phyloP scores from a whole-genome alignment of 352 stramenopile species.

The Phytophthora uliginosa region DNA sequence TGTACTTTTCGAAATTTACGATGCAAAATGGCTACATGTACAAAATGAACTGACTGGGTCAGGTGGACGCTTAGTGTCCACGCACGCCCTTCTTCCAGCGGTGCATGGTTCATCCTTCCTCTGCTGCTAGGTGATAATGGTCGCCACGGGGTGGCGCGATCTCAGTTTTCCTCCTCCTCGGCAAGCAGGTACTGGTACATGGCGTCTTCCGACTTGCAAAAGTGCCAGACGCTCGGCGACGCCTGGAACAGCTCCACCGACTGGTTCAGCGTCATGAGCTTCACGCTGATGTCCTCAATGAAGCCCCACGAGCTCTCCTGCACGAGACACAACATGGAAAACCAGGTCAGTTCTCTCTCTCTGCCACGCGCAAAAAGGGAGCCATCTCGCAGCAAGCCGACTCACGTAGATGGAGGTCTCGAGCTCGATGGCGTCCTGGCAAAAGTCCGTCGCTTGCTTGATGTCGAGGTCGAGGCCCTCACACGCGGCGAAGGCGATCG shows the following conservation, averaged over 20 bases:
- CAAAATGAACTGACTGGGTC: constrained; percentile 22
- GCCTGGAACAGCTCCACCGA: constrained; percentile 78
- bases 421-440: constrained; percentile 84
- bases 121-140: constrained; percentile 10
- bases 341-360: constrained; percentile 16
- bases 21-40: constrained; percentile 37
- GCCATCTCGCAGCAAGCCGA: constrained; percentile 2
- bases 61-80: constrained; percentile 21
- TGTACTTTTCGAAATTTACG: constrained; percentile 20
- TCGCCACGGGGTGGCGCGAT: neutral
- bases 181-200: constrained; percentile 84
- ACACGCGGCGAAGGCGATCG: constrained; percentile 73
- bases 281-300: constrained; percentile 80
- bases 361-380: neutral
- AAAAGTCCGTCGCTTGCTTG: constrained; percentile 85
- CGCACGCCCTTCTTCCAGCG: neutral
- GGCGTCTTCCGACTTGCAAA: constrained; percentile 83
- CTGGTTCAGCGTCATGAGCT: constrained; percentile 71
- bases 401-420: constrained; percentile 78
- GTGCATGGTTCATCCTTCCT: constrained; percentile 3
- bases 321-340: constrained; percentile 8
- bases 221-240: constrained; percentile 83
- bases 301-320: constrained; percentile 88
- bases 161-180: constrained; percentile 69
- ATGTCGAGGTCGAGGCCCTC: constrained; percentile 85